Evolutionary conservation across 2,329 filamentous ascomycete genomes (phyloP).

Genomic region (Colletotrichum plurivorum): DNA sequence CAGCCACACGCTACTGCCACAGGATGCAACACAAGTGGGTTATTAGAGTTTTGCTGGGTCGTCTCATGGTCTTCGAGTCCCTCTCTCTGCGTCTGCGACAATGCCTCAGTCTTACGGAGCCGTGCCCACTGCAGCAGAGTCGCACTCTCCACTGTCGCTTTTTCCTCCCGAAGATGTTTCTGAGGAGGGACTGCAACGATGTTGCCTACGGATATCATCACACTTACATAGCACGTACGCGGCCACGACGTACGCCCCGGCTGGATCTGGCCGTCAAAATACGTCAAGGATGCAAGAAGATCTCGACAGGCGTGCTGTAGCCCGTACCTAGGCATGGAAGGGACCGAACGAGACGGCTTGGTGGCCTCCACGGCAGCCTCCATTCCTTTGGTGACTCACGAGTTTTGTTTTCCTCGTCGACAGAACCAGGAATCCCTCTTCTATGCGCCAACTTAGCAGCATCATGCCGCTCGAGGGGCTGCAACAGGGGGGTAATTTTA

Average conservation of each 20-base stretch:
- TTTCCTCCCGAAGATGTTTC: background rate
- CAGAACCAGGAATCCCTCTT: background rate
- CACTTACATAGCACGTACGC: constrained; percentile 5
- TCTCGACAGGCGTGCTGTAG: background rate
- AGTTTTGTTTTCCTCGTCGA: constrained; percentile 13
- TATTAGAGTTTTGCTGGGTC: constrained; percentile 30
- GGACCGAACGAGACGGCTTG: constrained; percentile 5
- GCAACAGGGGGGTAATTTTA: constrained; percentile 13
- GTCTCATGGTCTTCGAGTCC: constrained; percentile 7
- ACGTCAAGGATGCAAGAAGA: background rate
- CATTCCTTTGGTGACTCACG: constrained; percentile 33
- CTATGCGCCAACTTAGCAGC: constrained; percentile 1
- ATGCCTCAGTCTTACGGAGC: background rate
- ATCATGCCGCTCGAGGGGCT: background rate
- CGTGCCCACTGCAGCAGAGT: too few relatives aligned
- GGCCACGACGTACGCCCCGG: constrained; percentile 8
- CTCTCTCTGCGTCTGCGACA: background rate
- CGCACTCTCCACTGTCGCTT: background rate
- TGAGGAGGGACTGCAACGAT: background rate
- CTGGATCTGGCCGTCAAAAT: background rate
- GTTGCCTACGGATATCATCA: constrained; percentile 2
- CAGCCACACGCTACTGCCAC: constrained; percentile 37
- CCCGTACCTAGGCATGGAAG: constrained; percentile 8
- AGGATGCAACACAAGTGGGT: constrained; percentile 25
- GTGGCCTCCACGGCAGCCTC: constrained; percentile 3